Conservation (phyloP, 768 basidiomycete genomes). For the Tylopilus cervinicoccineus region DNA sequence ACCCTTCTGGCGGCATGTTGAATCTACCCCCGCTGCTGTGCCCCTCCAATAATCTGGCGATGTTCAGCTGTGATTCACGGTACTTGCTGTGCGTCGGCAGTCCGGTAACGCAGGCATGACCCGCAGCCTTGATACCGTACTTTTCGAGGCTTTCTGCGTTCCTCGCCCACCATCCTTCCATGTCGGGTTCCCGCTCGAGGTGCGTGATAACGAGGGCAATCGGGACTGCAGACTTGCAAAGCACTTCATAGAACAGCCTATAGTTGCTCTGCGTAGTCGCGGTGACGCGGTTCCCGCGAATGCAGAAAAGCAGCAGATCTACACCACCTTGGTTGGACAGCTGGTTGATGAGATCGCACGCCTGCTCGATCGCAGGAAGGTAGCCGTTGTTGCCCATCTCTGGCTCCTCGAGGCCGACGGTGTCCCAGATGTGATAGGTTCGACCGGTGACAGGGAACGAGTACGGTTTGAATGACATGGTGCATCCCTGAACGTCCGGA, state of each 20-base stretch:
- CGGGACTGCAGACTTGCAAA: slow-evolving; percentile 34
- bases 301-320: slow-evolving; percentile 39
- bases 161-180: slow-evolving; percentile 35
- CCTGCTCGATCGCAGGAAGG: slow-evolving; percentile 29
- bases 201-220: slow-evolving; percentile 36
- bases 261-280: slow-evolving; percentile 38
- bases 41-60: slow-evolving; percentile 13
- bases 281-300: slow-evolving; percentile 39
- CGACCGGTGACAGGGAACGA: slow-evolving; percentile 14
- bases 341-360: slow-evolving; percentile 31
- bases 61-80: slow-evolving; percentile 16
- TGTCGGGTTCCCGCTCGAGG: slow-evolving; percentile 33
- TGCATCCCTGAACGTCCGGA: slow-evolving; percentile 33
- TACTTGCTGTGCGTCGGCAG: slow-evolving; percentile 29
- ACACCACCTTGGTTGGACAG: slow-evolving; percentile 33
- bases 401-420: slow-evolving; percentile 33
- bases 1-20: slow-evolving; percentile 24
- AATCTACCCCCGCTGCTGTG: slow-evolving; percentile 17
- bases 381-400: slow-evolving; percentile 24
- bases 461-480: slow-evolving; percentile 32
- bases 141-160: slow-evolving; percentile 22
- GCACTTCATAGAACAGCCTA: slow-evolving; percentile 38
- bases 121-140: slow-evolving; percentile 25
- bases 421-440: slow-evolving; percentile 31
- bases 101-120: slow-evolving; percentile 36